Base-by-base conservation (phyloP, 495 filamentous ascomycete genomes). In the Aspergillus kassunensis region DNA sequence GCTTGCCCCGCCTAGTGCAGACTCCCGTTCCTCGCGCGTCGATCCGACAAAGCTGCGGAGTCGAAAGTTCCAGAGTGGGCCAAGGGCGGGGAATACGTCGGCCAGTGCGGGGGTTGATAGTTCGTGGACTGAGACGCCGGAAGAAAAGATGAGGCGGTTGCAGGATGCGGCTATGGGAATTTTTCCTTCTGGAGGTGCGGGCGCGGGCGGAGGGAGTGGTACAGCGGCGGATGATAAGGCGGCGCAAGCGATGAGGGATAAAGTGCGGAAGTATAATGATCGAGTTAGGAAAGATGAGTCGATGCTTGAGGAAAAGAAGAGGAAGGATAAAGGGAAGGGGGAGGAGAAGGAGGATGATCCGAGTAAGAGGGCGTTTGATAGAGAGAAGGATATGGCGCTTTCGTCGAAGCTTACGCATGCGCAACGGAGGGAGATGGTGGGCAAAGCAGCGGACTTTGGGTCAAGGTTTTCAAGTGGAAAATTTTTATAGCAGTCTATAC, bases 301-400 rank as follows among this genome's bases (percentile, higher is more conserved):
- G 51, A 81, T 87, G 46, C 74, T 84, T 56, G 82, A 45, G 11
- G 43, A n/a, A 34, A 39, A 31, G 45, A 86, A 51, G 74, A 80
- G 50, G 73, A 81, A 40, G 56, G 56, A 65, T 19, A 61, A 56
- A 5, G 59, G 49, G 3, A 62, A 59, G 23, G 67, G 79, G 20
- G 80, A 88, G 51, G 89, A 92, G 48, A 90, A 96, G 46, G 89
- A 93, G 24, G 92, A 98, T 73, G 91, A 98, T 65, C 93, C 93
- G 19, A 95, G 88, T 61, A 82, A 82, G 66, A 76, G 93, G 53
- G 85, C 83, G 8, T 98, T 97, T 74, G 90, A 97, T 71, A 76
- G 81, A 39, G 91, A 98, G 71, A 98, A 97, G 75, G 93, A 98
- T 68, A 93, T 98, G 78, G 86, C 80, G 40, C 73, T 85, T 9